Evolutionary conservation across 495 filamentous ascomycete genomes (phyloP), one percentile per base, ranked within the genome.

Genomic region (Bombardia bombarda): DNA sequence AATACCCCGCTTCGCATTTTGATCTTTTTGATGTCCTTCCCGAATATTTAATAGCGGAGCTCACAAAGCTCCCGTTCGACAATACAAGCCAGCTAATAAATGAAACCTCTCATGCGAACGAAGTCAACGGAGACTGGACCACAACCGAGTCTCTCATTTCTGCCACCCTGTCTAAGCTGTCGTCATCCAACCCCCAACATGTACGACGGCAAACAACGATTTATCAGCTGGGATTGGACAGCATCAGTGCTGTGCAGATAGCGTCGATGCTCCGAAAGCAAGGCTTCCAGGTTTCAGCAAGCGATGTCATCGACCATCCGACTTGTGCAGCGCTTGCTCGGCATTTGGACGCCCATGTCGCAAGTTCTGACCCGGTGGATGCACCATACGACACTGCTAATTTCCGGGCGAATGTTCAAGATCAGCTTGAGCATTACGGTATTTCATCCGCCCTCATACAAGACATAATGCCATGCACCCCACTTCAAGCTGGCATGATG

Each of bases 161-260:
- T 32, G 61, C 68, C 0, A 67, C 78, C 6, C 58, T 92, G 25
- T 69, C 77, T 2, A 54, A 57, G 18, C 68, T 89, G 24, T 74
- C 79, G 3, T 58, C 65, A 9, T 42, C 62, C 3, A 63, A 79
- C 0, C 49, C 67, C 9, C 58, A 73, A 3, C 66, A 70, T 16
- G 84, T 96, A 20, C 55, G 58, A 2, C 72, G 72, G 12, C 51
- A 63, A 6, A 75, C 78, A 1, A 85, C 79, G 20, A 87, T 95
- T 19, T 93, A 90, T 54, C 77, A 80, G 47, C 75, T 95, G 20
- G 90, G 90, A 2, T 67, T 95, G 32, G 90, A 97, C 60, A 93
- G 87, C 42, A 87, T 97, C 48, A 85, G 78, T 28, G 84, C 87
- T 0, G 87, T 94, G 43, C 83, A 87, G 44, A 69, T 90, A 25